Percentiles rank a stretch among this genome's conserved stretches.
Conservation (phyloP, 2,329 filamentous ascomycete genomes). For the Xylariaceae sp. region DNA sequence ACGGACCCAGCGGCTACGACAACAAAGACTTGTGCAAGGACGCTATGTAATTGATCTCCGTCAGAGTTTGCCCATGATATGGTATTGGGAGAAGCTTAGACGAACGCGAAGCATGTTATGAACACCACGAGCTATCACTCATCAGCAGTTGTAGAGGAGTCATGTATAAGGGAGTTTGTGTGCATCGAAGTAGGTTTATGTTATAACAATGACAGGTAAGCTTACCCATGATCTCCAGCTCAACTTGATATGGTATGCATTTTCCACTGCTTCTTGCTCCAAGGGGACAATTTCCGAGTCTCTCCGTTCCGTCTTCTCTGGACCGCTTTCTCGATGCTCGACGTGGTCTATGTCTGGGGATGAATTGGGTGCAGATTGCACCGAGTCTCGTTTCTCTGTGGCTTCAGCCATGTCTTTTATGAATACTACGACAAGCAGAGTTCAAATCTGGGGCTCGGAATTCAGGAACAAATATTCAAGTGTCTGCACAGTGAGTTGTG, state of each 20-base stretch:
- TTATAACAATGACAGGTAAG: neutral
- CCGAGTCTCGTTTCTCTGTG: too few species aligned
- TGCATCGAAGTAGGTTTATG: neutral
- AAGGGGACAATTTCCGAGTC: conserved; percentile 22
- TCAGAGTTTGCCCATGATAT: neutral
- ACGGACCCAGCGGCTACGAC: conserved; percentile 55
- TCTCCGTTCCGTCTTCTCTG: conserved; percentile 1
- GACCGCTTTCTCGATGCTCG: neutral
- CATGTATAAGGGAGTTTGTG: too few species aligned
- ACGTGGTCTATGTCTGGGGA: neutral
- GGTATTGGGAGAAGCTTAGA: conserved; percentile 1
- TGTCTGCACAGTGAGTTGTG: too few species aligned
- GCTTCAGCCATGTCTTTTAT: too few species aligned
- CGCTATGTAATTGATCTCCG: conserved; percentile 26
- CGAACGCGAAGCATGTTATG: conserved; percentile 49
- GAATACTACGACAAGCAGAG: too few species aligned
- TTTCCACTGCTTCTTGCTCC: conserved; percentile 31
- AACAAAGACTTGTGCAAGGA: conserved; percentile 55
- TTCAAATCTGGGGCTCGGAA: too few species aligned
- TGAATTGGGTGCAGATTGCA: too few species aligned
- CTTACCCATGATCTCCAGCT: conserved; percentile 55
- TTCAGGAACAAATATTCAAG: too few species aligned
- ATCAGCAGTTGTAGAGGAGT: neutral
- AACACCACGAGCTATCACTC: conserved; percentile 34
- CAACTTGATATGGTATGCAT: conserved; percentile 43